phyloP scores from a whole-genome alignment of 192 early-diverging fungal species.

The Mortierella alpina region DNA sequence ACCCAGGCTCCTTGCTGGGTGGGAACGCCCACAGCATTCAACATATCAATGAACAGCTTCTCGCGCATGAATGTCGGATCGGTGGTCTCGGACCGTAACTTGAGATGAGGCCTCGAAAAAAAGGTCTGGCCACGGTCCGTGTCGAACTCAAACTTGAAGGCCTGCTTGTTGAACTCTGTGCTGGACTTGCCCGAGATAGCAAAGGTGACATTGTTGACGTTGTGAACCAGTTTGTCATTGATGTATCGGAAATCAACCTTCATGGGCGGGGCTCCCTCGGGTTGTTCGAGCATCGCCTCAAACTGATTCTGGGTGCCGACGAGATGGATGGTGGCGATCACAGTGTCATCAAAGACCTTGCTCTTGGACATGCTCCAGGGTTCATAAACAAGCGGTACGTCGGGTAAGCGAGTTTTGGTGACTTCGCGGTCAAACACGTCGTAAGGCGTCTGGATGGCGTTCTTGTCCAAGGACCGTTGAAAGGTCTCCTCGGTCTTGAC shows the following conservation, averaged over 20 bases:
- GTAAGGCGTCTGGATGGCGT: constrained; percentile 36
- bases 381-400: constrained; percentile 55
- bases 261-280: constrained; percentile 6
- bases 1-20: constrained; percentile 38
- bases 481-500: constrained; percentile 21
- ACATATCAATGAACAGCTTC: constrained; percentile 54
- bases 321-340: constrained; percentile 50
- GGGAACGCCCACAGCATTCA: constrained; percentile 43
- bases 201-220: constrained; percentile 40
- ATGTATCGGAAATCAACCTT: constrained; percentile 45
- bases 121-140: constrained; percentile 43
- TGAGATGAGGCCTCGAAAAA: constrained; percentile 44
- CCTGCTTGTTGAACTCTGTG: constrained; percentile 54
- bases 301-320: constrained; percentile 26
- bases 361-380: constrained; percentile 54
- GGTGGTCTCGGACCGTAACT: constrained; percentile 43
- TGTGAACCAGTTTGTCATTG: constrained; percentile 24
- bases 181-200: constrained; percentile 51
- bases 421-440: constrained; percentile 60
- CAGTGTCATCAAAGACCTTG: constrained; percentile 51
- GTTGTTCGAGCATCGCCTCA: constrained; percentile 25
- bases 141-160: constrained; percentile 53
- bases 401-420: constrained; percentile 51
- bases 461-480: constrained; percentile 2
- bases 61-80: constrained; percentile 56